Conservation (phyloP, 1,284 basidiomycete genomes). For the Cerioporus squamosus region DNA sequence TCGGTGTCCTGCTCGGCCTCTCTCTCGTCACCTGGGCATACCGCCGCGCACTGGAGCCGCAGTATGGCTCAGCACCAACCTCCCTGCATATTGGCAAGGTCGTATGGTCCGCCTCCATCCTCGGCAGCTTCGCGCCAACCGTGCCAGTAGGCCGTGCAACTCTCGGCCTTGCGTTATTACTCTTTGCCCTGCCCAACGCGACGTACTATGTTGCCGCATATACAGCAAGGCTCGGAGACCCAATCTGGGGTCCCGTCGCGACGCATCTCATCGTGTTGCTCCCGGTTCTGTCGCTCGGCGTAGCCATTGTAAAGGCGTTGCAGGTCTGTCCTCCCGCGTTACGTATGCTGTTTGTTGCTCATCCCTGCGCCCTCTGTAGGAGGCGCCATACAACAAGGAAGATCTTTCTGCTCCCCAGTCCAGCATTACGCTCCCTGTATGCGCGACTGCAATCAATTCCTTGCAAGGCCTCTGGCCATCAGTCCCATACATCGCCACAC, state of each 20-base stretch:
- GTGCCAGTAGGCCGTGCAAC: conserved; percentile 35
- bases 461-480: conserved; percentile 35
- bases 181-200: conserved; percentile 61
- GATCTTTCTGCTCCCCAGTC: conserved; percentile 25
- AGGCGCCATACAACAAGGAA: conserved; percentile 22
- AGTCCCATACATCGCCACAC: conserved; percentile 20
- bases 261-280: conserved; percentile 60
- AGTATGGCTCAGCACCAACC: conserved; percentile 61
- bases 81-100: conserved; percentile 50
- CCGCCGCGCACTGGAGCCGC: conserved; percentile 55
- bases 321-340: conserved; percentile 41
- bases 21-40: conserved; percentile 59
- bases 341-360: no score
- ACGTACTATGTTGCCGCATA: conserved; percentile 66
- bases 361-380: background rate
- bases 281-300: conserved; percentile 55
- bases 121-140: conserved; percentile 42
- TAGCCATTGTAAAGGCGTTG: conserved; percentile 46
- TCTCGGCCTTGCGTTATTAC: conserved; percentile 46
- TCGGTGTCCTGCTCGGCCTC: conserved; percentile 40
- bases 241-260: conserved; percentile 59
- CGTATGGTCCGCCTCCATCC: conserved; percentile 41
- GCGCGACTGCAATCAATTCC: conserved; percentile 33
- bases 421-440: conserved; percentile 33
- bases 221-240: conserved; percentile 54